Evolutionary conservation across 108 stramenopile species (phyloP).

Genomic region (Pseudonitzschia multistriata): DNA sequence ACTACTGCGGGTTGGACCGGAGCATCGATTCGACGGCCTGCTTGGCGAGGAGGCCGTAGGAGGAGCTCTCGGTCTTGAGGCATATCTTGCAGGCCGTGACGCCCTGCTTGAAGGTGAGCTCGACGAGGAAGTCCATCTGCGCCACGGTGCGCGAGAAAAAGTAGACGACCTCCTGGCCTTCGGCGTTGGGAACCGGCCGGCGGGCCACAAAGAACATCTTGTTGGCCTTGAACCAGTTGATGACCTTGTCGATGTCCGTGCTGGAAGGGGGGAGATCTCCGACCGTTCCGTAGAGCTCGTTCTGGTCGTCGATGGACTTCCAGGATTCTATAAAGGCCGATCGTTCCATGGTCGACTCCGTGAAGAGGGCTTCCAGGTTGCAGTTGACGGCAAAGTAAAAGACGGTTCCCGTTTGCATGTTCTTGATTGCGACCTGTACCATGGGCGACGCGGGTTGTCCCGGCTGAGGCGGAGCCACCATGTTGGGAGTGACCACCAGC

Average conservation of each 20-base stretch:
- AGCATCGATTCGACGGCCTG: conserved; percentile 77
- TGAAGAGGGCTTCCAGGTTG: conserved; percentile 80
- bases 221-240: conserved; percentile 71
- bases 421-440: conserved; percentile 94
- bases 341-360: conserved; percentile 79
- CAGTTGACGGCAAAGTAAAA: conserved; percentile 90
- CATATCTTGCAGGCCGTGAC: conserved; percentile 91
- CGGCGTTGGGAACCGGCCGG: conserved; percentile 87
- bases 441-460: conserved; percentile 73
- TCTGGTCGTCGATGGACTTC: conserved; percentile 89
- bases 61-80: conserved; percentile 77
- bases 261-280: conserved; percentile 64
- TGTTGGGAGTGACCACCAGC: conserved; percentile 67
- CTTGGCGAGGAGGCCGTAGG: conserved; percentile 76
- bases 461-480: conserved; percentile 71
- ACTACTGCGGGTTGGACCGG: conserved; percentile 33
- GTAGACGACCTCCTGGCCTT: conserved; percentile 92
- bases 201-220: conserved; percentile 91
- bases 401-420: conserved; percentile 82
- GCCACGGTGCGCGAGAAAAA: conserved; percentile 81
- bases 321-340: conserved; percentile 78
- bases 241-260: conserved; percentile 77
- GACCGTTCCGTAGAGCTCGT: conserved; percentile 79
- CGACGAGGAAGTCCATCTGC: conserved; percentile 80
- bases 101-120: conserved; percentile 93